These are phyloP conservation scores for Chalciporus sphaerocephalus DNA, from an alignment of 768 basidiomycete genomes.

Conservation along the genomic window DNA sequence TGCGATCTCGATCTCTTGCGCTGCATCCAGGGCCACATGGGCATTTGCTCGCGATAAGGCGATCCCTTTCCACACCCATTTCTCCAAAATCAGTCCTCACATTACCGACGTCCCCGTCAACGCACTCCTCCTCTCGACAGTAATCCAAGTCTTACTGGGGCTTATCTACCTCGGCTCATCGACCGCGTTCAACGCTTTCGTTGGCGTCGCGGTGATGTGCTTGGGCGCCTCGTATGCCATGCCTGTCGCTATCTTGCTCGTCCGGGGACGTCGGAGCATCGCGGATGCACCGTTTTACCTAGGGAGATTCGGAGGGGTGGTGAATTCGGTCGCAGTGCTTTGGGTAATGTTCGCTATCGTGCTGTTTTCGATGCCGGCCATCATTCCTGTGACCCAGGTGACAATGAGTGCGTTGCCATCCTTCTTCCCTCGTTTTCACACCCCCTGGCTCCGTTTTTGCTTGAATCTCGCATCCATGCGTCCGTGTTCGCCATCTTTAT, in stretches of 20 bases:
- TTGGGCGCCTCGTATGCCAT: constrained; percentile 61
- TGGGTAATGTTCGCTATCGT: constrained; percentile 62
- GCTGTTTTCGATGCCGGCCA: constrained; percentile 65
- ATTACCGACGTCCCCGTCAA: constrained; percentile 52
- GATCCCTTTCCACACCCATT: constrained; percentile 49
- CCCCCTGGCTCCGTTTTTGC: not conserved
- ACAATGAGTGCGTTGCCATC: constrained; percentile 43
- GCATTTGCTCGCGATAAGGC: constrained; percentile 66
- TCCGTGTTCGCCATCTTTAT: too few relatives aligned
- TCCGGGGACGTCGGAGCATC: constrained; percentile 41
- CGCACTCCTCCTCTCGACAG: constrained; percentile 55
- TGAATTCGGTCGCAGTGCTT: constrained; percentile 51
- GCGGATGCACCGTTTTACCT: constrained; percentile 48
- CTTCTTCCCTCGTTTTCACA: not conserved
- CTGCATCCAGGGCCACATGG: constrained; percentile 68
- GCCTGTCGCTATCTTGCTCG: constrained; percentile 53
- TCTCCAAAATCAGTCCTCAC: constrained; percentile 42
- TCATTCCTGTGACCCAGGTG: constrained; percentile 47
- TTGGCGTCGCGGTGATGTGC: constrained; percentile 63
- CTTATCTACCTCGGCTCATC: constrained; percentile 59
- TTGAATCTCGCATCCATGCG: not conserved
- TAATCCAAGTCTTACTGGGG: constrained; percentile 55
- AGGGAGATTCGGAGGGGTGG: constrained; percentile 40
- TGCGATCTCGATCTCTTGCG: constrained; percentile 61
- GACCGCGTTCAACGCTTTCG: constrained; percentile 65